Conservation (phyloP, 371 early-diverging fungal species). For the Dichotomocladium elegans region DNA sequence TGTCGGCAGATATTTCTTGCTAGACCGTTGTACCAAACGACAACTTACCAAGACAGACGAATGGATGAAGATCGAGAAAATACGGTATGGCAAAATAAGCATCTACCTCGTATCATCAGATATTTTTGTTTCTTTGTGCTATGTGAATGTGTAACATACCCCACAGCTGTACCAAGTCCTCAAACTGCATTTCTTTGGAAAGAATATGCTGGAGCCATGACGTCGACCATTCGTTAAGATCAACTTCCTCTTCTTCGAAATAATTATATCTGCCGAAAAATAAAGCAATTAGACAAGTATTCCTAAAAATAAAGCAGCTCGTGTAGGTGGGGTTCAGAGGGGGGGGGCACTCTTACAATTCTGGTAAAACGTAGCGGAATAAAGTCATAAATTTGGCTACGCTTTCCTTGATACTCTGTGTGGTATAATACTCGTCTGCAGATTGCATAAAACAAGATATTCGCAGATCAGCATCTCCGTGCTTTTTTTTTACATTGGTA, state of each 20-base stretch:
- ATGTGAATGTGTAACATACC: too few species aligned
- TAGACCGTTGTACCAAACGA: neutral
- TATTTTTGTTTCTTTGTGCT: too few species aligned
- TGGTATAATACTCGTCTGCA: slow-evolving; percentile 58
- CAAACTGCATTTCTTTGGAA: slow-evolving; percentile 77
- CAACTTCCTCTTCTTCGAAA: slow-evolving; percentile 94
- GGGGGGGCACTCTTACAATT: slow-evolving; percentile 29
- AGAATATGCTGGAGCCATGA: slow-evolving; percentile 84
- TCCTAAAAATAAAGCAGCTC: neutral
- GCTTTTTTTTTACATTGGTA: neutral
- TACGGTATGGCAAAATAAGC: slow-evolving; percentile 72
- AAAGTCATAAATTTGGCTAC: slow-evolving; percentile 78
- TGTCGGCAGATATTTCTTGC: neutral
- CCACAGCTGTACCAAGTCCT: slow-evolving; percentile 78
- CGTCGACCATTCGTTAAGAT: slow-evolving; percentile 83
- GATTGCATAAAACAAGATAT: too few species aligned
- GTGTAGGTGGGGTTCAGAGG: neutral
- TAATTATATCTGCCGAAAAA: slow-evolving; percentile 57
- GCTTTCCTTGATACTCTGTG: slow-evolving; percentile 53
- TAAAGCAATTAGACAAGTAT: neutral
- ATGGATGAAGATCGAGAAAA: slow-evolving; percentile 74
- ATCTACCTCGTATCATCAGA: slow-evolving; percentile 32
- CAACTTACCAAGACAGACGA: slow-evolving; percentile 63
- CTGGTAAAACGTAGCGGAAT: slow-evolving; percentile 72
- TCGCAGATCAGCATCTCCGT: neutral